Conservation (phyloP, 805 yeast genomes). For the Torulaspora franciscae region DNA sequence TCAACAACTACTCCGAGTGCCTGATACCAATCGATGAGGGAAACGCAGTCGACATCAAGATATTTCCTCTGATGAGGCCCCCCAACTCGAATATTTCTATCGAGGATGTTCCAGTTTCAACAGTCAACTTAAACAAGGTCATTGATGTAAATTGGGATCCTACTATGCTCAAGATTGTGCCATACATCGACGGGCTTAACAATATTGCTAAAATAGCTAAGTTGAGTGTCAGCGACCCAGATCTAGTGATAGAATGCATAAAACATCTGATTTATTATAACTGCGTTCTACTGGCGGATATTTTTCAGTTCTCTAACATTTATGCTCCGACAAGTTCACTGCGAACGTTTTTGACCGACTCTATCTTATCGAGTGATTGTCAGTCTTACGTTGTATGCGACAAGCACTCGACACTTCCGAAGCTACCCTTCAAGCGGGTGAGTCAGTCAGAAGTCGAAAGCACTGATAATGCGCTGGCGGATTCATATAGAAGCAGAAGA, state of each 20-base stretch:
- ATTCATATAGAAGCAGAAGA: slow-evolving; percentile 4
- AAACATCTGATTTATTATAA: slow-evolving; percentile 88
- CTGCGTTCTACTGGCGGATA: slow-evolving; percentile 75
- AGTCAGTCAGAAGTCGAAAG: slow-evolving; percentile 5
- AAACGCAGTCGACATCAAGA: slow-evolving; percentile 84
- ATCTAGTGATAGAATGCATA: slow-evolving; percentile 76
- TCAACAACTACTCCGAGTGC: slow-evolving; percentile 94
- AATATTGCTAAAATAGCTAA: slow-evolving; percentile 72
- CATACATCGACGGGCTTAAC: slow-evolving; percentile 83
- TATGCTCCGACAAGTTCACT: slow-evolving; percentile 86
- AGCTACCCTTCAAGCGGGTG: slow-evolving; percentile 34
- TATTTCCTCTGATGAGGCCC: slow-evolving; percentile 83
- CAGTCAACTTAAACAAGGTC: slow-evolving; percentile 64
- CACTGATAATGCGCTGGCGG: slow-evolving; percentile 11
- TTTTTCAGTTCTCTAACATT: slow-evolving; percentile 82
- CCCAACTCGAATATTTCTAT: slow-evolving; percentile 73
- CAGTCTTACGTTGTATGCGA: slow-evolving; percentile 66
- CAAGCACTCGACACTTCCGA: slow-evolving; percentile 31
- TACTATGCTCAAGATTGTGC: slow-evolving; percentile 82
- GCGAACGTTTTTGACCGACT: slow-evolving; percentile 59
- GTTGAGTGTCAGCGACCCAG: slow-evolving; percentile 74
- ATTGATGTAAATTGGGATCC: slow-evolving; percentile 97
- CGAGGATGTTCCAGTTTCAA: slow-evolving; percentile 87
- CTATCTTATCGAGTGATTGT: slow-evolving; percentile 71
- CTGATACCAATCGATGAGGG: slow-evolving; percentile 87